Evolutionary conservation across 768 basidiomycete genomes (phyloP), one percentile per base, ranked within the genome.

Genomic region (Russula virescens): DNA sequence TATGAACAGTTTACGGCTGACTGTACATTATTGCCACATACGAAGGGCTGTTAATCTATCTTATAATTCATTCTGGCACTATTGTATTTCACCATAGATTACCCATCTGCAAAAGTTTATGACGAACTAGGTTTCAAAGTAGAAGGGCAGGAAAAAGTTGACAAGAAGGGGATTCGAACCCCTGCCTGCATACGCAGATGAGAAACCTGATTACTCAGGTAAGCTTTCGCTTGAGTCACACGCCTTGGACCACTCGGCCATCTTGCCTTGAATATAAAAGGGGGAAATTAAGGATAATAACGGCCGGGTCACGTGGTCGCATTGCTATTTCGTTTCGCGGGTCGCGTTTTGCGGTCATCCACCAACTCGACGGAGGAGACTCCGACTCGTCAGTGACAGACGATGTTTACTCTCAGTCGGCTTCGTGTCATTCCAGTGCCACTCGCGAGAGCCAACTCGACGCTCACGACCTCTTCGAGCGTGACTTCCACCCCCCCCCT

Each of bases 241-340:
- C 69, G 70, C 69, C 69, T 70, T 70, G 60, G 69, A 70, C 69
- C 69, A 68, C 69, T 70, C 69, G 69, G 69, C 70, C 69, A 70
- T 13, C 67, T 68, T 67, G 67, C 67, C 67, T 1, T 51, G 26
- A 28, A 9, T 4, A 10, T 21, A 7, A 11, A 18, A 35, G 3
- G 25, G n/a, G 18, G 3, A 2, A 14, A 49, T 49, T 10, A 25
- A 26, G 14, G 26, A 26, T 2, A 18, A 11, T 40, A 40, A 11
- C n/a, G n/a, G n/a, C 14, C 38, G 23, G 21, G 25, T 49, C 48
- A 49, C 48, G 48, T 49, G 48, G 46, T 8, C 21, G n/a, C 21
- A 23, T 21, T 23, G 26, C 19, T 9, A 18, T 13, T n/a, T 21
- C 18, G 14, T 16, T 13, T 13, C 11, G 11, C 31, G 3, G 5